Base-by-base conservation (phyloP, 768 basidiomycete genomes). In the Rhizopogon rudus region DNA sequence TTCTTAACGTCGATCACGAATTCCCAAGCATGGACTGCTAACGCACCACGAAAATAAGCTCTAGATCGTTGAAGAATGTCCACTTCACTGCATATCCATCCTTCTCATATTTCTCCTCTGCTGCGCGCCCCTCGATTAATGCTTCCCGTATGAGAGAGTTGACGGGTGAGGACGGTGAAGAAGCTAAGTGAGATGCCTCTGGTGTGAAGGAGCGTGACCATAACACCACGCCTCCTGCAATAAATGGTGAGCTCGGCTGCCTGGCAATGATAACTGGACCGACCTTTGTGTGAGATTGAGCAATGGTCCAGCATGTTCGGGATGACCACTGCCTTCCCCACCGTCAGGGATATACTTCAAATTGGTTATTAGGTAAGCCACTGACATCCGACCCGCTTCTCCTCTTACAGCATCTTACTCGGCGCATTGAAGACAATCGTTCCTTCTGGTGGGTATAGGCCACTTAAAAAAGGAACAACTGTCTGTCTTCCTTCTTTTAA, bases 151-250 rank as follows among this genome's bases (percentile, higher is more conserved):
- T 86, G 64, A 96, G 85, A 25, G 88, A 82, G 73, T 94, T 94
- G 53, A 95, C 84, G 3, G 93, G 93, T 1, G 90, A 93, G 13
- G 86, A 76, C 2, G 88, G 75, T 17, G 89, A 87, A 41, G 82
- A 77, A 29, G 84, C 81, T 40, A 91, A 73, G 12, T 83, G 77
- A 5, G 82, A 78, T 44, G 90, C 88, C 20, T 89, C 84, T 5
- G 95, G 94, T 0, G 94, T 96, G 73, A 96, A 98, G 2, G 95
- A 94, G 48, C 87, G 83, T 25, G 92, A 93, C 94, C 94, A 98
- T 35, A 98, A 80, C 37, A 98, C 88, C 53, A 97, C 76, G 35
- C 96, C 96, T 56, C 93, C 94, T 94, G 66, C 2, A 45, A 60
- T 59, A 29, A 35, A 49, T 57, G 49, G 51, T 65, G 40, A 55